These are phyloP conservation scores for Pisolithus marmoratus DNA, from an alignment of 768 basidiomycete species.

Conservation along the genomic window DNA sequence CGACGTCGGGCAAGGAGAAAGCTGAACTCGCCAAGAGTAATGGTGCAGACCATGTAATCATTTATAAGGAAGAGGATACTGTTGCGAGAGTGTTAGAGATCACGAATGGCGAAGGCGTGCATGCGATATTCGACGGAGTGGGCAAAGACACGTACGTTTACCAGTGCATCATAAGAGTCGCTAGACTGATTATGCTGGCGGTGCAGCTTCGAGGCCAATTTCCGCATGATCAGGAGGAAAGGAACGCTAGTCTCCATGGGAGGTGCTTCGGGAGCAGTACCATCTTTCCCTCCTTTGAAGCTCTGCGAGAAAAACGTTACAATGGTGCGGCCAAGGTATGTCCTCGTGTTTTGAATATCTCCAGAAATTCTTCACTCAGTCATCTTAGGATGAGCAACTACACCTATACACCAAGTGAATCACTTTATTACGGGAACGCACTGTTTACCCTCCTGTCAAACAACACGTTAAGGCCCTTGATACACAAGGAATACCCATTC, in stretches of 20 bases:
- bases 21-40: slow-evolving; percentile 69
- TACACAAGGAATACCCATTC: slow-evolving; percentile 80
- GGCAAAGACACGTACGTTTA: slow-evolving; percentile 77
- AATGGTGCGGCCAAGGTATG: slow-evolving; percentile 67
- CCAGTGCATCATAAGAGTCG: slow-evolving; percentile 1
- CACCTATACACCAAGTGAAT: slow-evolving; percentile 67
- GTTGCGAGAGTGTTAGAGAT: slow-evolving; percentile 68
- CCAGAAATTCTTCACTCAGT: slow-evolving; percentile 1
- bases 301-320: slow-evolving; percentile 80
- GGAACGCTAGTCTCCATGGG: slow-evolving; percentile 89
- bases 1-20: slow-evolving; percentile 82
- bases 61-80: slow-evolving; percentile 72
- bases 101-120: slow-evolving; percentile 74
- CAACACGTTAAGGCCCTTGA: slow-evolving; percentile 57
- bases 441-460: slow-evolving; percentile 56
- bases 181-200: slow-evolving; percentile 3
- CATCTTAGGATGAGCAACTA: slow-evolving; percentile 63
- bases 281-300: slow-evolving; percentile 67
- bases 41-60: slow-evolving; percentile 84
- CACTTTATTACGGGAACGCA: slow-evolving; percentile 54
- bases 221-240: slow-evolving; percentile 77
- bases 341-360: not conserved
- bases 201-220: slow-evolving; percentile 68
- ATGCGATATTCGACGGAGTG: slow-evolving; percentile 93
- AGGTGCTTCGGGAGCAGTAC: slow-evolving; percentile 84